phyloP scores from a whole-genome alignment of 2,329 filamentous ascomycete genomes.

The Penicillium italicum region DNA sequence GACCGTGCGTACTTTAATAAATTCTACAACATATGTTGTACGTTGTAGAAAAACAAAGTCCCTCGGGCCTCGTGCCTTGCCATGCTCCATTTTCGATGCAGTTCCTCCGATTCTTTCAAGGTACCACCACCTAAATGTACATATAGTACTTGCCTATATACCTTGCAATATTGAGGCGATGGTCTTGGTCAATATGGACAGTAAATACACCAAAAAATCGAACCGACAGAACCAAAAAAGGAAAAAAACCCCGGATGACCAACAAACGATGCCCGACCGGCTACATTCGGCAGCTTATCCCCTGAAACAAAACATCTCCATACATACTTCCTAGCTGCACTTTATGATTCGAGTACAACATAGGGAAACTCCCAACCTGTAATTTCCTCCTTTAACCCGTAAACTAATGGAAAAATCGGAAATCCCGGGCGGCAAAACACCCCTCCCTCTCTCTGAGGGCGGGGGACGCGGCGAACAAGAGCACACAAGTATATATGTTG shows the following conservation, averaged over 20 bases:
- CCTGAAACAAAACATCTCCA: not conserved
- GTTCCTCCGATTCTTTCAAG: not conserved
- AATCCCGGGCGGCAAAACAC: not conserved
- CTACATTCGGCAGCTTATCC: slow-evolving; percentile 5
- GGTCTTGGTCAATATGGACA: not conserved
- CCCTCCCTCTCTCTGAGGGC: not conserved
- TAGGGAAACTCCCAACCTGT: not conserved
- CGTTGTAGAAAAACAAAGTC: not conserved
- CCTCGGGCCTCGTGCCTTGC: slow-evolving; percentile 2
- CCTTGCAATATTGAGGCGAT: not conserved
- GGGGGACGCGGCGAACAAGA: slow-evolving; percentile 7
- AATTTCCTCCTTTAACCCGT: not conserved
- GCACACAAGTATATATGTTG: not conserved
- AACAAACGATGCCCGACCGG: slow-evolving; percentile 6
- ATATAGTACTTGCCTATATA: not conserved
- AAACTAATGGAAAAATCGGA: not conserved
- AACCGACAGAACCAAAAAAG: not conserved
- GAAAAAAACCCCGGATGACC: not conserved
- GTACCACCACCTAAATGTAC: not conserved
- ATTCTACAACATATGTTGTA: not conserved
- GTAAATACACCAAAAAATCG: not conserved
- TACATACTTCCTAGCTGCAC: not conserved
- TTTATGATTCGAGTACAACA: not conserved
- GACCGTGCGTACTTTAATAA: not conserved
- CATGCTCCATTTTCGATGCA: not conserved